Evolutionary conservation across 139 green algal species (phyloP), one percentile per base, ranked within the genome.

Genomic region (Chlorella sp.): DNA sequence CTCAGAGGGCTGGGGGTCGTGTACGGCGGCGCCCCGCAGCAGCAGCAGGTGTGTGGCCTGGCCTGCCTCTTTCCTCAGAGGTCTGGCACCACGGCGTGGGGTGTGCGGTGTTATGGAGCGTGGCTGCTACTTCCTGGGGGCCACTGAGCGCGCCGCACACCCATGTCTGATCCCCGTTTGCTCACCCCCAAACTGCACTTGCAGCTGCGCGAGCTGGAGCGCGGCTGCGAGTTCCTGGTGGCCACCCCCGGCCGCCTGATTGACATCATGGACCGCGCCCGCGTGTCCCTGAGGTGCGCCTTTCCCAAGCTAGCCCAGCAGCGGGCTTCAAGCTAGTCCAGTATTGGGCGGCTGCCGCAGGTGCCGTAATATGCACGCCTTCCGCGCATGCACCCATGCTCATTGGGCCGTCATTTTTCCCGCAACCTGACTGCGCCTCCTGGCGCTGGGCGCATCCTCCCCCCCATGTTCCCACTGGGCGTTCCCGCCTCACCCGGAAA

Each of bases 161-260:
- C n/a, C n/a, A 22, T 72, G 64, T 72, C n/a, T 72, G 9, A 20
- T 41, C 30, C 41, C 64, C 13, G 30, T 11, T 72, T 72, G 30
- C 41, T 40, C 17, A 11, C 34, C 38, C 38, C 20, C n/a, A 4
- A 24, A 20, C 54, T 41, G 40, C 38, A 32, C 14, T 0, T 48
- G 87, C 94, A 98, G 96, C 90, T 99, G 74, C 90, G 95, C 9
- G 94, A 98, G 76, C 92, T 99, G 82, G 96, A 98, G 92, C 92
- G 93, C 32, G 96, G 96, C 17, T 98, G 96, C 81, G 97, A 99
- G 88, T 96, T 99, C 30, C 89, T 99, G 83, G 96, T 99, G 28
- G 97, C 97, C n/a, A 99, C 97, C 17, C 97, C 97, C 20, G 97
- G 97, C 30, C 92, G 97, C 64, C 92, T 99, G 48, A 93, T 88